Base-by-base conservation (phyloP, 2,329 filamentous ascomycete species). In the Calonectria honghensis region DNA sequence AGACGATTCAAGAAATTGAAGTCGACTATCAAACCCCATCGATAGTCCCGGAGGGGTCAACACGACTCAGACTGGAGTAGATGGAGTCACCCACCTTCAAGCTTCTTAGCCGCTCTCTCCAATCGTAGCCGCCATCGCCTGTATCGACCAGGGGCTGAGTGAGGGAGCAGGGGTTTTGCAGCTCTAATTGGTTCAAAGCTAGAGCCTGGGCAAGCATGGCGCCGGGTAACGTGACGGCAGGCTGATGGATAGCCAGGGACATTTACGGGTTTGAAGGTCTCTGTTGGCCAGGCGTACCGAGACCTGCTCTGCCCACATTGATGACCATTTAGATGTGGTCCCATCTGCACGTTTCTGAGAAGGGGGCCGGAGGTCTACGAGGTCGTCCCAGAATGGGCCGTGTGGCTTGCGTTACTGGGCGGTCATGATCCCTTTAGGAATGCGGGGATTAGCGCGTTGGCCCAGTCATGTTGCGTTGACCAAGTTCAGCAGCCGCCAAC, bases 71-170 rank as follows among this genome's bases (percentile, higher is more conserved):
- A 70, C 67, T 65, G 51, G 61, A 74, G 63, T 64, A 57, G 54
- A 70, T 80, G 71, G 77, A 77, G 69, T 75, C 73, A 68, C 73
- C 72, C 73, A 74, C 76, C 75, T 71, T 54, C 76, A 73, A 78
- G 76, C 72, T 81, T 67, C 74, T 75, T 81, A 80, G 78, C 72
- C 79, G 77, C 79, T 75, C 77, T 79, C 76, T 78, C 82, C 83
- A 84, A 84, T 83, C 77, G 80, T 80, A 83, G 81, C 80, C 82
- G 83, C 82, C 82, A 82, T 79, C 77, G 75, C 72, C 75, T 73
- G 76, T 76, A 63, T 70, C 72, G 77, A 82, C 82, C 77, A 74
- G 82, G 83, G 79, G 61, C 31, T 75, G 70, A 77, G 81, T 76
- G 76, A 72, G 57, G 72, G 76, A 65, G 74, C 83, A 84, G 75